Evolutionary conservation across 148 eudicot genomes (phyloP).

Genomic region (Suaeda aralocaspica): DNA sequence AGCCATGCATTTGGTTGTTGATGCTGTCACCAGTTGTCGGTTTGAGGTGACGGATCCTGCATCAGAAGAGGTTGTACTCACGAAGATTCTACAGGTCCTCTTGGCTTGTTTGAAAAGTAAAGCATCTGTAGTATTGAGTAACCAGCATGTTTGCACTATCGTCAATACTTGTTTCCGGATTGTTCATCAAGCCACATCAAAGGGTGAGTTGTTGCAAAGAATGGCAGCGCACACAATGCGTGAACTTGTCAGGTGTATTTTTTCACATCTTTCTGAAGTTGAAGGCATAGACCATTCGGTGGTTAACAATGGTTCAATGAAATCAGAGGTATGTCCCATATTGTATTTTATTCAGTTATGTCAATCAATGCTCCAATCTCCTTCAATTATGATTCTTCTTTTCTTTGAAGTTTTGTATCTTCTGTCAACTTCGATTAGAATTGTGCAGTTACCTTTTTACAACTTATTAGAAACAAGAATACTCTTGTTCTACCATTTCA

Average conservation of each 20-base stretch:
- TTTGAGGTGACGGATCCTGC: slow-evolving; percentile 97
- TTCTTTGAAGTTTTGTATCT: neutral
- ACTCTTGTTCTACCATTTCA: too few species aligned
- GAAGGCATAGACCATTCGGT: slow-evolving; percentile 31
- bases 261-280: slow-evolving; percentile 58
- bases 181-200: slow-evolving; percentile 87
- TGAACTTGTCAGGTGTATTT: slow-evolving; percentile 80
- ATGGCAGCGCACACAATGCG: slow-evolving; percentile 90
- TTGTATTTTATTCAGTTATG: neutral
- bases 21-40: slow-evolving; percentile 85
- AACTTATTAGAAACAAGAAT: too few species aligned
- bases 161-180: slow-evolving; percentile 85
- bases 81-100: slow-evolving; percentile 90
- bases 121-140: slow-evolving; percentile 69
- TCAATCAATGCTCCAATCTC: neutral
- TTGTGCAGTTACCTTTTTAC: neutral
- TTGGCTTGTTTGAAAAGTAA: slow-evolving; percentile 89
- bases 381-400: neutral
- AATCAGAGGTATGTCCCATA: slow-evolving; percentile 44
- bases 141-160: slow-evolving; percentile 91
- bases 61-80: slow-evolving; percentile 88
- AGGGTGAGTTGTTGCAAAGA: slow-evolving; percentile 87
- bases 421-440: neutral
- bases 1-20: slow-evolving; percentile 83
- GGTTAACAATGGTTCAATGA: slow-evolving; percentile 32